phyloP scores from a whole-genome alignment of 768 basidiomycete genomes.

The Clitopilus hobsonii region DNA sequence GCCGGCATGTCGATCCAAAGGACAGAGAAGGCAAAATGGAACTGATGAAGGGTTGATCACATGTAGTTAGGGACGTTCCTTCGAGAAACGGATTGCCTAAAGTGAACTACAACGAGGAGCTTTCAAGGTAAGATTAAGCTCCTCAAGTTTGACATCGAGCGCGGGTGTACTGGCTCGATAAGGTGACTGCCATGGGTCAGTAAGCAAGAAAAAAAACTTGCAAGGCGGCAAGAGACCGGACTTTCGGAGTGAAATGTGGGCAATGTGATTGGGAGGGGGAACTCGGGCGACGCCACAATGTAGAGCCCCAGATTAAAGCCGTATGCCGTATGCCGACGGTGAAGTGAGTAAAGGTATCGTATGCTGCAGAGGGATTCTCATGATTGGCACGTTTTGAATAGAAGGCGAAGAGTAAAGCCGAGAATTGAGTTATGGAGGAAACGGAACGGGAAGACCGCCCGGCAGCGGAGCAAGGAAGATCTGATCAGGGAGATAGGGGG shows the following conservation, averaged over 20 bases:
- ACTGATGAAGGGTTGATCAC: conserved; percentile 35
- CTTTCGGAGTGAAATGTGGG: neutral
- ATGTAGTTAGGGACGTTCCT: conserved; percentile 59
- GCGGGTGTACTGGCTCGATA: no score
- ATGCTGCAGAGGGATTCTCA: neutral
- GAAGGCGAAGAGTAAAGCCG: neutral
- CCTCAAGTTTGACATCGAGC: no score
- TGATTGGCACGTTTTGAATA: neutral
- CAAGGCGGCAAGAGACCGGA: neutral
- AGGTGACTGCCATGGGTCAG: no score
- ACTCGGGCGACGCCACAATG: neutral
- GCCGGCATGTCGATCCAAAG: conserved; percentile 18
- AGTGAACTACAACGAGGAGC: neutral
- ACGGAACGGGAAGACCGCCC: neutral
- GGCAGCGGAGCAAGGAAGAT: neutral
- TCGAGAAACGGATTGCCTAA: neutral
- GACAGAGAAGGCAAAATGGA: conserved; percentile 8
- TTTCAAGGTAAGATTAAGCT: no score
- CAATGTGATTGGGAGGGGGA: neutral
- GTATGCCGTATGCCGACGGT: no score
- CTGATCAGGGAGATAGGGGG: conserved; percentile 38
- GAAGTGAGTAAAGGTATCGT: neutral
- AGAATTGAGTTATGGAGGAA: neutral
- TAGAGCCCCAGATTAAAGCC: no score
- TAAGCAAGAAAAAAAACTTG: no score